These are phyloP conservation scores for Hapsidospora chrysogenum DNA, from an alignment of 495 filamentous ascomycete species.

Conservation along the genomic window DNA sequence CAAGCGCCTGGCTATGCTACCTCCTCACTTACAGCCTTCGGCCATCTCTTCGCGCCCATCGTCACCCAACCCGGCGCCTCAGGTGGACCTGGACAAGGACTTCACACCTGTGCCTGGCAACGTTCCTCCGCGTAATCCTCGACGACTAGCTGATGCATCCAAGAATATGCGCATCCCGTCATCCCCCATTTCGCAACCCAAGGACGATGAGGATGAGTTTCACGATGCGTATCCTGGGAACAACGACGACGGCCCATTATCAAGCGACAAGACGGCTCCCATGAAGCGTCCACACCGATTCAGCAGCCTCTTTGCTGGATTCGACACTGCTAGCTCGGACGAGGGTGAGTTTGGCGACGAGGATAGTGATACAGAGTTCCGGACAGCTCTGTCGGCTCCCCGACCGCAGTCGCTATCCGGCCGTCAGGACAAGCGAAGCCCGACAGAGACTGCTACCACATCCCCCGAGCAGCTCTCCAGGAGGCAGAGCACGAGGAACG, in stretches of 20 bases:
- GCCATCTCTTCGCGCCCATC: conserved; percentile 41
- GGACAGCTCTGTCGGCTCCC: conserved; percentile 47
- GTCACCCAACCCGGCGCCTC: conserved; percentile 18
- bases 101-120: conserved; percentile 34
- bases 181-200: conserved; percentile 17
- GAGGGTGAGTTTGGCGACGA: conserved; percentile 41
- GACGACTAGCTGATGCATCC: conserved; percentile 27
- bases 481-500: conserved; percentile 4
- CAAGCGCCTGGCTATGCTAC: conserved; percentile 52
- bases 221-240: conserved; percentile 62
- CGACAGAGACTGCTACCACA: conserved; percentile 7
- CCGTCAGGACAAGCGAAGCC: conserved; percentile 19
- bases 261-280: conserved; percentile 33
- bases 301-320: conserved; percentile 75
- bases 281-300: conserved; percentile 55
- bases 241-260: conserved; percentile 66
- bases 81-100: conserved; percentile 15
- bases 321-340: conserved; percentile 42
- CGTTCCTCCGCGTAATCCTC: conserved; percentile 33
- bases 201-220: conserved; percentile 18
- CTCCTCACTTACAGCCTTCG: conserved; percentile 62
- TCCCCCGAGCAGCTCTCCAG: conserved; percentile 16
- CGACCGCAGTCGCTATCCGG: conserved; percentile 18
- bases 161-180: conserved; percentile 23
- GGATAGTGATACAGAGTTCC: conserved; percentile 47